Evolutionary conservation across 805 yeast genomes (phyloP).

Genomic region (Wickerhamiella australiensis): DNA sequence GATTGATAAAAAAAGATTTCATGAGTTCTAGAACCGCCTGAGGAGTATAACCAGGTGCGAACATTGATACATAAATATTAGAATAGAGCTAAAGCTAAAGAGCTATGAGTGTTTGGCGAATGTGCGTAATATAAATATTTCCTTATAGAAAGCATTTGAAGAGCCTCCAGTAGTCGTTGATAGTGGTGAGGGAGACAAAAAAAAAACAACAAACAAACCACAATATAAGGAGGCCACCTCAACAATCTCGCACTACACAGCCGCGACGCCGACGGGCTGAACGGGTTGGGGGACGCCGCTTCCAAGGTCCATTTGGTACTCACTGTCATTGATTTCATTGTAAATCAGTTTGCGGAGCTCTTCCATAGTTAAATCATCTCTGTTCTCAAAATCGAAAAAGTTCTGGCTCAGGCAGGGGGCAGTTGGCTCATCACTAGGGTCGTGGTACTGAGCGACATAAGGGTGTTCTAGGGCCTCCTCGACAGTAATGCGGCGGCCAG

Average conservation of each 20-base stretch:
- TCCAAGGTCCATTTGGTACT: slow-evolving; percentile 3
- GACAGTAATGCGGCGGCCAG: slow-evolving; percentile 70
- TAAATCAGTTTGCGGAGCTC: slow-evolving; percentile 71
- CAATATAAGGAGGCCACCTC: no score
- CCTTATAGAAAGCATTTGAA: neutral
- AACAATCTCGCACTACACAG: neutral
- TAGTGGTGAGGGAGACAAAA: no score
- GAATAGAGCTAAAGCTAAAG: neutral
- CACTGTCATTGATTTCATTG: slow-evolving; percentile 44
- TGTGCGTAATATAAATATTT: neutral
- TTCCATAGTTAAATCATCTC: slow-evolving; percentile 54
- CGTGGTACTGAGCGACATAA: slow-evolving; percentile 81
- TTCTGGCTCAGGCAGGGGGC: slow-evolving; percentile 63
- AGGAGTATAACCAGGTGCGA: no score
- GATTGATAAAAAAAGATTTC: no score
- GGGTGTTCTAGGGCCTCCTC: slow-evolving; percentile 85
- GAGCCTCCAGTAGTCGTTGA: no score
- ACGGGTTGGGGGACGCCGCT: slow-evolving; percentile 12
- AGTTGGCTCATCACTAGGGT: slow-evolving; percentile 67
- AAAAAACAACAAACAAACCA: no score
- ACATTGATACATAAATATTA: neutral
- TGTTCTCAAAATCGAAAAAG: slow-evolving; percentile 72
- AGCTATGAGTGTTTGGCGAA: neutral
- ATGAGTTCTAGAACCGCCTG: no score
- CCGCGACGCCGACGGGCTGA: slow-evolving; percentile 10